Evolutionary conservation across 805 yeast genomes (phyloP), one percentile per base, ranked within the genome.

Genomic region (Candida sithepensis): DNA sequence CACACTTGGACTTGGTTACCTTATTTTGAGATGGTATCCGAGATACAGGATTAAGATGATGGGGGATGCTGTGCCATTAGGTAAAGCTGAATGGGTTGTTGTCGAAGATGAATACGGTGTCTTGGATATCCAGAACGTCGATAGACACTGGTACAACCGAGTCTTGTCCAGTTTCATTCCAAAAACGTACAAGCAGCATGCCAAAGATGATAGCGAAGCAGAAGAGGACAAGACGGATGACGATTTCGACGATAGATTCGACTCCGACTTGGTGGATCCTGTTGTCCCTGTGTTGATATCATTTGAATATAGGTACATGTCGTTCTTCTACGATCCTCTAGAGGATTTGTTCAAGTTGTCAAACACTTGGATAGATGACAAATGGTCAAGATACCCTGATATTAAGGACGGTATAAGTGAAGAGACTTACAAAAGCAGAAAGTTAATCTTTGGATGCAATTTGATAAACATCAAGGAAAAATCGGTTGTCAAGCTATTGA

Each of bases 51-150:
- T 94, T 44, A 73, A 73, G 46, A 66, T 88, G 52, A 74, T 78
- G 72, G 97, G 96, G 5, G 66, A 68, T 18, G 71, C 73, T 24
- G 73, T 78, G 3, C 85, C 95, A 0, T 70, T 94, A 51, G 97
- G 89, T 1, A 76, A 77, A 51, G 85, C 97, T 28, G 96, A 90
- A 58, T 88, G 97, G 94, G 85, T 91, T 14, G 96, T 90, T 16
- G 75, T 94, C 21, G 99, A 94, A 67, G 95, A 89, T 56, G 97
- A 91, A 63, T 85, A 81, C 72, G 98, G 97, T 18, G 96, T 89
- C 57, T 74, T 94, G 51, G 74, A 78, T 33, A 76, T 84, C 18
- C 75, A 80, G 3, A 64, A 69, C 2, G 81, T 94, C 13, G 58
- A 70, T 1, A 77, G 84, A 53, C 67, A 69, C 39, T 76, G 87